phyloP scores from a whole-genome alignment of 2,329 filamentous ascomycete genomes.

The Magnaporthales sp. region DNA sequence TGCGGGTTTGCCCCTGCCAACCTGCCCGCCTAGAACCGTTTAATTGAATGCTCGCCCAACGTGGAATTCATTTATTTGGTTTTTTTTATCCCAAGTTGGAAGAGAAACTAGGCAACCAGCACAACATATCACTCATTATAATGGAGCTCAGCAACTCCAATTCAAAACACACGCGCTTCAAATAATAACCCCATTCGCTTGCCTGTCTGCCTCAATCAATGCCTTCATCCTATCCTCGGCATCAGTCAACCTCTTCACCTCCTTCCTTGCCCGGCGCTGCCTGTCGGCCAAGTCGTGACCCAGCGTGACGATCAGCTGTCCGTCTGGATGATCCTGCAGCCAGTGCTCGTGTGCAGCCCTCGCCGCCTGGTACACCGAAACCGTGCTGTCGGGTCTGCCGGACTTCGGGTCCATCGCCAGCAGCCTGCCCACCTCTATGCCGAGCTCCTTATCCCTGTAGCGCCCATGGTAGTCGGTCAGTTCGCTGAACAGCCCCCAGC shows the following conservation, averaged over 20 bases:
- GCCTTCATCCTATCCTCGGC: no score
- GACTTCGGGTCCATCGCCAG: not conserved
- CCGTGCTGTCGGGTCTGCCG: not conserved
- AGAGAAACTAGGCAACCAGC: no score
- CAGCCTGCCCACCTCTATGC: slow-evolving; percentile 5
- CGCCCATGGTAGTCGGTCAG: slow-evolving; percentile 10
- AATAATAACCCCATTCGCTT: not conserved
- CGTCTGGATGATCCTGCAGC: not conserved
- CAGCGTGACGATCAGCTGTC: slow-evolving; percentile 2
- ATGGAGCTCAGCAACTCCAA: no score
- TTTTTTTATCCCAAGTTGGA: no score
- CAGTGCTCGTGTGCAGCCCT: not conserved
- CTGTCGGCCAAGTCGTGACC: not conserved
- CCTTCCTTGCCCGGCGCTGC: not conserved
- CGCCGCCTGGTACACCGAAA: not conserved
- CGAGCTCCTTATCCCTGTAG: slow-evolving; percentile 7
- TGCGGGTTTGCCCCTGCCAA: not conserved
- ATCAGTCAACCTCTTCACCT: not conserved
- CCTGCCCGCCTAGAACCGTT: no score
- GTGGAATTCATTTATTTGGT: no score
- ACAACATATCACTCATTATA: no score
- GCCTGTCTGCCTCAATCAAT: not conserved
- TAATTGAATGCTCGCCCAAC: no score
- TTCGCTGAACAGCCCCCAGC: slow-evolving; percentile 1
- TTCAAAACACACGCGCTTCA: not conserved